Base-by-base conservation (phyloP, 1,139 yeast genomes). In the Waltiozyma sp. region DNA sequence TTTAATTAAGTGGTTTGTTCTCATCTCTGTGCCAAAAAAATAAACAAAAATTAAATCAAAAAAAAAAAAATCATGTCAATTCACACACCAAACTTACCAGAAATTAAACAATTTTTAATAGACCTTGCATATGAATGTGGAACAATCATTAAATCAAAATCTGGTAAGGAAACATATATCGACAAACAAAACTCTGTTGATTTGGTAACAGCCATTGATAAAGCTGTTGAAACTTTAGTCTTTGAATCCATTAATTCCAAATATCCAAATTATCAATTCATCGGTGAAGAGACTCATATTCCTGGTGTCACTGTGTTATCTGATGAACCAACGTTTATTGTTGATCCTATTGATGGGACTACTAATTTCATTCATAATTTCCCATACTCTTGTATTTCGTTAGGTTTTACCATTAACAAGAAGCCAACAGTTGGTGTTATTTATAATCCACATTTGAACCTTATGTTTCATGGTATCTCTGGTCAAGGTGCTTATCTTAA, bases 281-380 rank as follows among this genome's bases (percentile, higher is more conserved):
- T 77, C 51, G 83, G 82, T 24, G 82, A 77, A 52, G 83, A 77
- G 53, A 66, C 75, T 15, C 75, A 65, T 50, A 62, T 67, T 5
- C 68, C 68, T 4, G 78, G 76, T 4, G 58, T 46, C 14, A 65
- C 76, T 2, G 54, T 56, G 33, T 59, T 77, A 24, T 65, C 73
- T 0, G 70, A 70, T 45, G 72, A 62, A 2, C 81, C 81, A 16
- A 76, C 81, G 1, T 76, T 76, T 53, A 70, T 76, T 41, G 78
- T 76, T 19, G 82, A 76, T 53, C 80, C 80, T 38, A 73, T 75
- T 52, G 80, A 75, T 51, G 81, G 82, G 10, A 76, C 82, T 2
- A 75, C 80, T 14, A 73, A 76, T 56, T 76, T 77, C 57, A 71
- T 75, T 40, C 82, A 76, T 53, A 69, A 66, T 47, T 76, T 73